phyloP scores from a whole-genome alignment of 805 yeast genomes.

The Wickerhamiella galacta region DNA sequence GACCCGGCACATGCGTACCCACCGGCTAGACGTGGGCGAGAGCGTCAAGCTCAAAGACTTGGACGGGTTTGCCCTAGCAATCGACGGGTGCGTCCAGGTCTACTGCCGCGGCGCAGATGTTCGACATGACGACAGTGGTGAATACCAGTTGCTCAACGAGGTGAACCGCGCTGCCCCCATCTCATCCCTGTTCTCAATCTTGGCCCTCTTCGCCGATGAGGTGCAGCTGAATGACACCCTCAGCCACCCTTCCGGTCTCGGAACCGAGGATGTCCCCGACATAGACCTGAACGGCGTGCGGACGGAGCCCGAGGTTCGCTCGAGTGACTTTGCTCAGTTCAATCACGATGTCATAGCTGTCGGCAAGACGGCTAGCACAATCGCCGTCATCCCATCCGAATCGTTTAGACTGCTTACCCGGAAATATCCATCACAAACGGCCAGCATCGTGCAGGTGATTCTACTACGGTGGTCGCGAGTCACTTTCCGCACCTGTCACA shows the following conservation, averaged over 20 bases:
- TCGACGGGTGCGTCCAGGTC: slow-evolving; percentile 77
- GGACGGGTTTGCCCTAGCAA: slow-evolving; percentile 79
- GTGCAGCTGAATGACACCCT: slow-evolving; percentile 15
- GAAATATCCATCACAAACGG: slow-evolving; percentile 74
- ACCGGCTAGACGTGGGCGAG: slow-evolving; percentile 63
- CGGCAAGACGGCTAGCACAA: slow-evolving; percentile 61
- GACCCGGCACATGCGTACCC: slow-evolving; percentile 82
- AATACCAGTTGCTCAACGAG: slow-evolving; percentile 61
- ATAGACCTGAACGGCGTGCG: neutral
- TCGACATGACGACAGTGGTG: slow-evolving; percentile 30
- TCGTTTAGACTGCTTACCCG: slow-evolving; percentile 58
- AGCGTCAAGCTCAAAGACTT: slow-evolving; percentile 54
- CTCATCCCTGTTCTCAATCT: slow-evolving; percentile 64
- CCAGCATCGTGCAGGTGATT: slow-evolving; percentile 88
- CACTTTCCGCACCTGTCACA: slow-evolving; percentile 78
- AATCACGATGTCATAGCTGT: slow-evolving; percentile 42
- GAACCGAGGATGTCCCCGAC: slow-evolving; percentile 4
- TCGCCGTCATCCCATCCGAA: slow-evolving; percentile 78
- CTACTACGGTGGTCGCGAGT: slow-evolving; percentile 74
- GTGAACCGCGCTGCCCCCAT: slow-evolving; percentile 74
- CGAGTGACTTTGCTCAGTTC: slow-evolving; percentile 12
- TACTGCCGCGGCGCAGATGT: slow-evolving; percentile 9
- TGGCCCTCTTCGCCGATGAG: slow-evolving; percentile 51
- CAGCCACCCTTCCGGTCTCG: neutral
- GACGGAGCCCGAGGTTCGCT: neutral